These are phyloP conservation scores for Blastomyces silverae DNA, from an alignment of 2,329 filamentous ascomycete species.

Conservation along the genomic window DNA sequence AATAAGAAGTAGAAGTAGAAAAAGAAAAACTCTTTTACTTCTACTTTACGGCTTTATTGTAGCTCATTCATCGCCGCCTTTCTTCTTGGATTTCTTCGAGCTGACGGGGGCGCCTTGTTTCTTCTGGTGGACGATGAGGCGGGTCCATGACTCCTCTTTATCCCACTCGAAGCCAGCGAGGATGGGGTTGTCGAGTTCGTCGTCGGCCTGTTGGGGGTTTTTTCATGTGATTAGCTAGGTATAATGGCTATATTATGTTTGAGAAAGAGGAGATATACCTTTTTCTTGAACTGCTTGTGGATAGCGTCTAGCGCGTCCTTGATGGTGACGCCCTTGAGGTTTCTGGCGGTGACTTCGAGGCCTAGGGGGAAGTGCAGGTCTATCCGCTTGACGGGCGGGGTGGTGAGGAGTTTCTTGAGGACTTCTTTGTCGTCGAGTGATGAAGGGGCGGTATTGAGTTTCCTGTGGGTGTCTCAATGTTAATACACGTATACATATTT, in stretches of 20 bases:
- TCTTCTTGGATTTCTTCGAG: conserved; percentile 60
- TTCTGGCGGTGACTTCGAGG: conserved; percentile 79
- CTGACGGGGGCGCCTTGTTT: conserved; percentile 55
- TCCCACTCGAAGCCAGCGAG: conserved; percentile 96
- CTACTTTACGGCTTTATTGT: background rate
- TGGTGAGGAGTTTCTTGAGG: conserved; percentile 73
- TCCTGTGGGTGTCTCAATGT: conserved; percentile 51
- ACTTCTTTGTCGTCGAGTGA: conserved; percentile 75
- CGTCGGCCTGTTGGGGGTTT: conserved; percentile 59
- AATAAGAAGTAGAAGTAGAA: too few species aligned
- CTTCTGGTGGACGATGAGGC: conserved; percentile 78
- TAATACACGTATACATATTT: background rate
- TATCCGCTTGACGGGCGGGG: conserved; percentile 84
- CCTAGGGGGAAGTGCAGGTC: conserved; percentile 87
- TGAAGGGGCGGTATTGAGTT: conserved; percentile 78
- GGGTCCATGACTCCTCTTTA: conserved; percentile 83
- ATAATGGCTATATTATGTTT: too few species aligned
- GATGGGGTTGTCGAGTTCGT: conserved; percentile 81
- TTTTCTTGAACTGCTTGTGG: conserved; percentile 94
- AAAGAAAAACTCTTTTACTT: too few species aligned
- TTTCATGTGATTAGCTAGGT: conserved; percentile 17
- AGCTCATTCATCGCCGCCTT: conserved; percentile 33
- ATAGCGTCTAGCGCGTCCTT: conserved; percentile 95
- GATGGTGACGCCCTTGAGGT: conserved; percentile 90
- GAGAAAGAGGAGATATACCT: conserved; percentile 61